Evolutionary conservation across 805 yeast species (phyloP), one percentile per base, ranked within the genome.

Genomic region (Candida verbasci): DNA sequence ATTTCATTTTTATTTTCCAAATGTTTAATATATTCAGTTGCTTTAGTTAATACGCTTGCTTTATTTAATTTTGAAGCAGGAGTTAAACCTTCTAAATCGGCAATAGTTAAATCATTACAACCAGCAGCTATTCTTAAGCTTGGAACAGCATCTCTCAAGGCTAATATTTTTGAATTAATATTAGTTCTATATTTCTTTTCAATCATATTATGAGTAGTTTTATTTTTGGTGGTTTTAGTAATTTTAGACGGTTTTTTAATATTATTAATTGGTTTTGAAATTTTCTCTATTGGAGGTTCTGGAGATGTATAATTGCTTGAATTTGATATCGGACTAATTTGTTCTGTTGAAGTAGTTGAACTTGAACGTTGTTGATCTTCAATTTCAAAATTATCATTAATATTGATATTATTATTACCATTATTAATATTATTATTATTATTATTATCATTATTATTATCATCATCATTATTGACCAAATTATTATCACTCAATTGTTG

Each of bases 101-200:
- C 60, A 23, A 62, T 38, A 4, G 56, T 47, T 12, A 70, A 62
- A 39, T 73, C 68, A 3, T 65, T 68, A 12, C 66, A 58, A 30
- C 76, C 71, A 11, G 77, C 66, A 6, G 81, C 81, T 25, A 81
- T 77, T 47, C 86, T 68, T 35, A 86, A 65, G 3, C 93, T 62
- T 3, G 95, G 95, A 12, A 86, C 94, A 3, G 86, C 82, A 47
- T 83, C 83, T 51, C 87, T 67, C 22, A 85, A 69, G 29, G 80
- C 82, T 23, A 74, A 46, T 31, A 85, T 83, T 55, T 80, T 82
- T 37, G 81, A 68, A 50, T 83, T 85, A 46, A 85, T 82, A 50
- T 85, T 84, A 15, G 85, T 80, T 47, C 94, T 60, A 58, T 86
- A 86, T 51, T 82, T 80, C 60, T 84, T 84, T 53, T 86, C 94